phyloP scores from a whole-genome alignment of 805 yeast genomes.

The Monosporozyma servazzii region DNA sequence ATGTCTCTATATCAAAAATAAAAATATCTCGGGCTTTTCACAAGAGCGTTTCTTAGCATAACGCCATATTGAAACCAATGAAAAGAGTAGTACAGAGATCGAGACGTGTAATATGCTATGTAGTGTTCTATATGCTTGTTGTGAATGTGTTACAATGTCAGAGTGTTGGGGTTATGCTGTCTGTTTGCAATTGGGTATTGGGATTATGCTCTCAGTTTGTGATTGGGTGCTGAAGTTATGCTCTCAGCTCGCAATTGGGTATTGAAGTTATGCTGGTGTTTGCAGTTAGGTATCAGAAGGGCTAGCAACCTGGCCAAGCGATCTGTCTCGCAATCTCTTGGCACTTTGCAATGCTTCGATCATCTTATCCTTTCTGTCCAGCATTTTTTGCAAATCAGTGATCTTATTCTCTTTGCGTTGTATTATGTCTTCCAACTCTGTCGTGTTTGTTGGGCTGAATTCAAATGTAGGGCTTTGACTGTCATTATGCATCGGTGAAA shows the following conservation, averaged over 20 bases:
- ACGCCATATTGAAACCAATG: too few species aligned
- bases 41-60: too few species aligned
- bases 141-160: too few species aligned
- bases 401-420: slow-evolving; percentile 38
- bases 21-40: too few species aligned
- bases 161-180: neutral
- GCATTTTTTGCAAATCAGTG: slow-evolving; percentile 47
- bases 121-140: too few species aligned
- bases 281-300: neutral
- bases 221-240: too few species aligned
- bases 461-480: neutral
- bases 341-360: slow-evolving; percentile 65
- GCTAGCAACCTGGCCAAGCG: slow-evolving; percentile 6
- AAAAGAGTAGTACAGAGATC: too few species aligned
- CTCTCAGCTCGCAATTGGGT: too few species aligned
- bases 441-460: neutral
- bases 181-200: neutral
- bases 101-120: too few species aligned
- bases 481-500: neutral
- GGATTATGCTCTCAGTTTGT: neutral
- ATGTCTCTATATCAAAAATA: too few species aligned
- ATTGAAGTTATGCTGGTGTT: neutral
- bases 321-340: slow-evolving; percentile 44
- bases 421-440: neutral
- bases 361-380: slow-evolving; percentile 69